These are phyloP conservation scores for Globisporangium cederbergense DNA, from an alignment of 352 stramenopile species.

Conservation along the genomic window DNA sequence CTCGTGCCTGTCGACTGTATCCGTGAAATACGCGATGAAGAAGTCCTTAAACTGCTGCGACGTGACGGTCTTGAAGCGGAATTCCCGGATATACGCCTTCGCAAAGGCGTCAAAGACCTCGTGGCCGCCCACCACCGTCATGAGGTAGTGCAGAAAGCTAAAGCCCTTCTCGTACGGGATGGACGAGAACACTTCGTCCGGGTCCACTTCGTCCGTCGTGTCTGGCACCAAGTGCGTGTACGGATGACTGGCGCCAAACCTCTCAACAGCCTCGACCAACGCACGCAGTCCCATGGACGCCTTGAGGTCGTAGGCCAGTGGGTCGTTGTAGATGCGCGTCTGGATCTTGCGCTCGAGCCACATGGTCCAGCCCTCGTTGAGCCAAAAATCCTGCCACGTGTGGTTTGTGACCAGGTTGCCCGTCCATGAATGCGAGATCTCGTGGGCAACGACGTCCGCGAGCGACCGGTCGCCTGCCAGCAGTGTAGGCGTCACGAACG, in stretches of 20 bases:
- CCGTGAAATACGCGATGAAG: slow-evolving; percentile 77
- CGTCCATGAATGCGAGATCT: slow-evolving; percentile 96
- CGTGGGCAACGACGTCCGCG: slow-evolving; percentile 96
- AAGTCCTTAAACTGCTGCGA: slow-evolving; percentile 71
- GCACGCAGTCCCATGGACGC: slow-evolving; percentile 43
- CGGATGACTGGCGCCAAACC: slow-evolving; percentile 55
- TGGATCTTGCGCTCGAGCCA: slow-evolving; percentile 98
- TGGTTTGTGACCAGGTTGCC: slow-evolving; percentile 97
- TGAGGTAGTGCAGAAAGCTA: slow-evolving; percentile 81
- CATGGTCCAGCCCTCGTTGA: slow-evolving; percentile 99
- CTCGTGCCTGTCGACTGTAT: slow-evolving; percentile 22
- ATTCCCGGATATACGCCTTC: slow-evolving; percentile 88
- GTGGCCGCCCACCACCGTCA: slow-evolving; percentile 36
- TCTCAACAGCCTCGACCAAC: slow-evolving; percentile 38
- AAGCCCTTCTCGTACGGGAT: slow-evolving; percentile 96
- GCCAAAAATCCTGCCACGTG: slow-evolving; percentile 96
- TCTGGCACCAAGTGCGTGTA: slow-evolving; percentile 90
- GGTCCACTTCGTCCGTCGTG: slow-evolving; percentile 84
- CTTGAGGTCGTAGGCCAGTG: slow-evolving; percentile 48
- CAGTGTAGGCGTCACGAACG: slow-evolving; percentile 96
- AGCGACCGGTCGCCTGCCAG: slow-evolving; percentile 93
- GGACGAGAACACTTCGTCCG: slow-evolving; percentile 94
- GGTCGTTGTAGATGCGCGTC: slow-evolving; percentile 45
- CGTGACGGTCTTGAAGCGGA: slow-evolving; percentile 88
- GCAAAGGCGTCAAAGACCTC: slow-evolving; percentile 82